Percentiles rank a stretch among this genome's conserved stretches.
phyloP scores from a whole-genome alignment of 2,329 filamentous ascomycete genomes.

The Colletotrichum costaricense region DNA sequence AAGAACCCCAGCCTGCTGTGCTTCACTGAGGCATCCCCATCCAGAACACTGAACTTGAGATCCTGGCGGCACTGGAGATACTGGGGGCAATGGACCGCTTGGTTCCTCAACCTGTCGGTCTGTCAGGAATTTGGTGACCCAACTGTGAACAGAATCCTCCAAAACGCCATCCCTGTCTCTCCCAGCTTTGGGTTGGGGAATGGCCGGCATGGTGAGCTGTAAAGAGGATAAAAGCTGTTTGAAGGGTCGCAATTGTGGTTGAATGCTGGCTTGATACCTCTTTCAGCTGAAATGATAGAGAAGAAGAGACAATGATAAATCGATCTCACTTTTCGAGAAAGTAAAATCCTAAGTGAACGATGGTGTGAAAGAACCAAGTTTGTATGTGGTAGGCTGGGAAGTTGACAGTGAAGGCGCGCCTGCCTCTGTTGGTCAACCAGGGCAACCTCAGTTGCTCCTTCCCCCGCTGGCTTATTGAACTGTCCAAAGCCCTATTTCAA shows the following conservation, averaged over 20 bases:
- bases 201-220: neutral
- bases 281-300: neutral
- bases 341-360: neutral
- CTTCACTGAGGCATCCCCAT: slow-evolving; percentile 52
- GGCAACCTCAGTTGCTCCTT: neutral
- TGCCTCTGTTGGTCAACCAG: neutral
- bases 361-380: neutral
- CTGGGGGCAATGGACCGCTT: slow-evolving; percentile 5
- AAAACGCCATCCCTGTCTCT: too few species aligned
- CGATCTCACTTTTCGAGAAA: too few species aligned
- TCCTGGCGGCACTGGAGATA: neutral
- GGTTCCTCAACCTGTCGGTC: slow-evolving; percentile 16
- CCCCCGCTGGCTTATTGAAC: neutral
- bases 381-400: neutral
- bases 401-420: neutral
- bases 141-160: neutral
- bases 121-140: neutral
- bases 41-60: slow-evolving; percentile 41
- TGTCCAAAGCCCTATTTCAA: neutral
- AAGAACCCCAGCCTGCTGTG: slow-evolving; percentile 53
- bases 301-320: neutral
- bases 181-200: neutral
- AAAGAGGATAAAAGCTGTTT: neutral
- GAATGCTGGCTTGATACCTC: neutral
- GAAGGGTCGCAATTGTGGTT: neutral